A percentile compares a stretch with the other conserved stretches of the same genome.
These are phyloP conservation scores for thale cress (Arabidopsis thaliana) DNA, from an alignment of 345 rosid species.

Conservation along the genomic window TAIR10.1 NC_003070.9:704001-704500, in stretches of 20 bases:
- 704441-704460: slow-evolving; percentile 86
- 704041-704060: slow-evolving; percentile 19
- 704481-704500: slow-evolving; percentile 82
- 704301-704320: slow-evolving; percentile 69
- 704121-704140: slow-evolving; percentile 26
- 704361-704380: slow-evolving; percentile 99
- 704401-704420: slow-evolving; percentile 98
- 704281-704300: slow-evolving; percentile 49
- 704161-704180: slow-evolving; percentile 39
- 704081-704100: slow-evolving; percentile 24
- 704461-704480: slow-evolving; percentile 98
- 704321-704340: slow-evolving; percentile 74
- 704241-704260: slow-evolving; percentile 19
- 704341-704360: slow-evolving; percentile 92
- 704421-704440: slow-evolving; percentile 99
- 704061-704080: slow-evolving; percentile 34
- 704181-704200: slow-evolving; percentile 27
- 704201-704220: slow-evolving; percentile 29
- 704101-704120: slow-evolving; percentile 27
- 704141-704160: slow-evolving; percentile 41
- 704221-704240: slow-evolving; percentile 25
- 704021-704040: not conserved
- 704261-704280: slow-evolving; percentile 23
- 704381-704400: slow-evolving; percentile 91
- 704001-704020: slow-evolving; percentile 19